These are phyloP conservation scores for Triglochin maritima DNA, from an alignment of 106 monocot genomes.

Conservation along the genomic window DNA sequence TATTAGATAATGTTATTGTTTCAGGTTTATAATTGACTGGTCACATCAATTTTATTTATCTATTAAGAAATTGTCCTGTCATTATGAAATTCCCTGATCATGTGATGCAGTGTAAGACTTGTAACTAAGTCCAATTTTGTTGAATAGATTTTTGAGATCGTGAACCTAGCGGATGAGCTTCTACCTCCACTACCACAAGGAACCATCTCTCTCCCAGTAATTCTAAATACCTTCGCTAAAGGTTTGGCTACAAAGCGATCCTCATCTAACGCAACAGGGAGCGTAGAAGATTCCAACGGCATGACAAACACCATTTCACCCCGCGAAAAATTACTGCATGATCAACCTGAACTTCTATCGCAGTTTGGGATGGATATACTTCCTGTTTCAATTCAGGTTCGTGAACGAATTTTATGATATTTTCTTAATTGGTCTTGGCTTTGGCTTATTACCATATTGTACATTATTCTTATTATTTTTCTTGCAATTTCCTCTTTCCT, in stretches of 20 bases:
- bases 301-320: constrained; percentile 46
- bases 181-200: constrained; percentile 88
- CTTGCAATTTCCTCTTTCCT: background rate
- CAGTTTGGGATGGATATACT: constrained; percentile 92
- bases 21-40: no score
- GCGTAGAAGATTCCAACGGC: constrained; percentile 34
- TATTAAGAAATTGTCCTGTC: no score
- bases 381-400: constrained; percentile 79
- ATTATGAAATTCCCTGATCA: no score
- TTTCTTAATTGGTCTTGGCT: background rate
- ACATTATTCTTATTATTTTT: background rate
- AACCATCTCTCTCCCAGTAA: constrained; percentile 64
- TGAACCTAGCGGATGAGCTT: constrained; percentile 91
- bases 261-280: constrained; percentile 21
- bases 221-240: constrained; percentile 49
- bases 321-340: constrained; percentile 69
- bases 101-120: no score
- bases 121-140: background rate
- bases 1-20: no score
- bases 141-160: constrained; percentile 79
- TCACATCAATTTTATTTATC: no score
- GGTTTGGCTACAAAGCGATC: constrained; percentile 44
- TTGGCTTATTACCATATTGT: background rate
- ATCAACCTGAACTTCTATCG: constrained; percentile 85
- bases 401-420: background rate